A percentile compares a stretch with the other conserved stretches of the same genome.
These are phyloP conservation scores for Dovyalis caffra DNA, from an alignment of 345 rosid species.

Conservation along the genomic window DNA sequence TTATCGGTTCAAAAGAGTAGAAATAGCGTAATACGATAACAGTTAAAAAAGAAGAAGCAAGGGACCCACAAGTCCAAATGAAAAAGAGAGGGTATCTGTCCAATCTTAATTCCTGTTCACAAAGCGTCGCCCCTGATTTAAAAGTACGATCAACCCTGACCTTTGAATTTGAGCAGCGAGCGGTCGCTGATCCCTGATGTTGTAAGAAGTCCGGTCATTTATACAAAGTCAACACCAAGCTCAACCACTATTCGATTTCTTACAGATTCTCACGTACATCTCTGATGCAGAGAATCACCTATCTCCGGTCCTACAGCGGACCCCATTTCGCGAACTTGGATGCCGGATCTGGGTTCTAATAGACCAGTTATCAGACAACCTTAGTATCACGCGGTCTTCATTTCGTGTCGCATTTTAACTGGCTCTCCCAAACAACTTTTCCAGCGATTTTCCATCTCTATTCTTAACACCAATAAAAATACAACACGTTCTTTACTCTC, in stretches of 20 bases:
- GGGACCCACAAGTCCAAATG: too few species aligned
- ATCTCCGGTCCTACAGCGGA: not conserved
- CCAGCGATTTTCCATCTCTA: not conserved
- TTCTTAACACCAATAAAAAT: not conserved
- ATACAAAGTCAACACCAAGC: not conserved
- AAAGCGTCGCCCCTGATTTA: too few species aligned
- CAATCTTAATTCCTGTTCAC: too few species aligned
- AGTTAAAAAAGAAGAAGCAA: too few species aligned
- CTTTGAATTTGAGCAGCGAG: too few species aligned
- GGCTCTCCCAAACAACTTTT: not conserved
- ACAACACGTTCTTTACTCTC: not conserved
- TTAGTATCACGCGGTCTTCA: not conserved
- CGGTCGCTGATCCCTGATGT: not conserved
- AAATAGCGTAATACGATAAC: too few species aligned
- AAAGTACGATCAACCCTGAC: too few species aligned
- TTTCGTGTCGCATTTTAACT: not conserved
- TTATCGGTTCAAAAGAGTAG: too few species aligned
- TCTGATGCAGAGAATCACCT: not conserved
- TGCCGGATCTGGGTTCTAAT: constrained; percentile 6
- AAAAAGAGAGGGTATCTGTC: too few species aligned
- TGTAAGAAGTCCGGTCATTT: not conserved
- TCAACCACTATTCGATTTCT: not conserved
- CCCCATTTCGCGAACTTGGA: constrained; percentile 18
- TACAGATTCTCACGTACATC: not conserved
- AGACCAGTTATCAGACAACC: not conserved